These are phyloP conservation scores for Populus tremula DNA, from an alignment of 345 rosid genomes.

Conservation along the genomic window DNA sequence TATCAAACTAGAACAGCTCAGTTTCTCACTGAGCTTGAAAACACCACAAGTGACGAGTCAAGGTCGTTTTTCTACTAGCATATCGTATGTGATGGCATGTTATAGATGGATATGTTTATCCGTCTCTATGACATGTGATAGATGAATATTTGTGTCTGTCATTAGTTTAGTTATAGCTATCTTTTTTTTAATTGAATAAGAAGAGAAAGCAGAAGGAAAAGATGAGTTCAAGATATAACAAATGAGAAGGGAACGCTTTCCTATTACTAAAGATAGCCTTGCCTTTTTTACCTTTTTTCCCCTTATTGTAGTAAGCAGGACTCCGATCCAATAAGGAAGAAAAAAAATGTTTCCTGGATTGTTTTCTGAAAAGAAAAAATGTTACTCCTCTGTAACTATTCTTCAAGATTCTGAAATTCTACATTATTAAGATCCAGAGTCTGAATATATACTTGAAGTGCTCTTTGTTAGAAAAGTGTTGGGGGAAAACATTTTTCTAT, in stretches of 20 bases:
- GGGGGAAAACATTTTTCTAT: background rate
- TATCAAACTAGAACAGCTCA: no score
- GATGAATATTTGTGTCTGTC: background rate
- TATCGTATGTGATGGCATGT: background rate
- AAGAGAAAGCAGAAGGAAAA: no score
- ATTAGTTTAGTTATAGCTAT: no score
- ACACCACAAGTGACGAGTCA: background rate
- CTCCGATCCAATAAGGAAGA: background rate
- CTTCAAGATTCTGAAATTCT: background rate
- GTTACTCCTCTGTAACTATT: background rate
- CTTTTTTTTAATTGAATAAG: no score
- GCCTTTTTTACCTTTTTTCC: no score
- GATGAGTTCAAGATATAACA: background rate
- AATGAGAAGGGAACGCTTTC: background rate
- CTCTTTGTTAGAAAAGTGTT: background rate
- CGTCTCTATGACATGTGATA: no score
- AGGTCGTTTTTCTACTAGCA: background rate
- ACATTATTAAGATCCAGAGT: background rate
- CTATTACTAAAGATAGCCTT: background rate
- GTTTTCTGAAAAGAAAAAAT: background rate
- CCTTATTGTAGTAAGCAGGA: background rate
- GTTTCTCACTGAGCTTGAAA: no score
- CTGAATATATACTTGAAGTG: background rate
- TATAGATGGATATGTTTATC: no score
- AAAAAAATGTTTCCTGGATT: background rate